Percentiles rank a stretch among this genome's conserved stretches.
Evolutionary conservation across 148 eudicot species (phyloP).

Genomic region (Persicaria tinctoria): DNA sequence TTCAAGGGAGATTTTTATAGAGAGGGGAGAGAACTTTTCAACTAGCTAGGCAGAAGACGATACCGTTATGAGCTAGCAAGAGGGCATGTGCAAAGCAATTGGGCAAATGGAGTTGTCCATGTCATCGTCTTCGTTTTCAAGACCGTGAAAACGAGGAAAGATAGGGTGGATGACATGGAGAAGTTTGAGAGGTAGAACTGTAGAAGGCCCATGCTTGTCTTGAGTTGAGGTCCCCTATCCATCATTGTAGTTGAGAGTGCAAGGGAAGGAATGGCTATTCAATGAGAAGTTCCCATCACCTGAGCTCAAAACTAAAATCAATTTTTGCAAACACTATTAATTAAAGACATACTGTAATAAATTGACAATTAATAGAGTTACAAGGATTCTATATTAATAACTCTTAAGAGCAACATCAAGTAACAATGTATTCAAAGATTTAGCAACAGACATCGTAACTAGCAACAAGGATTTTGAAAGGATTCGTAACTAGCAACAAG

Average conservation of each 20-base stretch:
- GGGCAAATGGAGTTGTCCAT: constrained; percentile 5
- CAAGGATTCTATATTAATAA: not conserved
- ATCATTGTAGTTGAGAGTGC: not conserved
- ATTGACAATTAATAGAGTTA: not conserved
- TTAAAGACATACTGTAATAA: not conserved
- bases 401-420: too few relatives aligned
- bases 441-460: not conserved
- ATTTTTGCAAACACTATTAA: not conserved
- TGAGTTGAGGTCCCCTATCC: constrained; percentile 7
- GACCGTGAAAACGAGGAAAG: not conserved
- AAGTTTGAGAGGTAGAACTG: not conserved
- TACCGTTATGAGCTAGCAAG: not conserved
- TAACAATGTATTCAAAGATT: too few relatives aligned
- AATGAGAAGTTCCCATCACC: not conserved
- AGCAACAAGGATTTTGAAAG: not conserved
- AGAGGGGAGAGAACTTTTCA: not conserved
- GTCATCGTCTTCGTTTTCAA: not conserved
- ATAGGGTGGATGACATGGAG: constrained; percentile 3
- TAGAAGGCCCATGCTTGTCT: not conserved
- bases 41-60: too few relatives aligned
- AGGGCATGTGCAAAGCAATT: constrained; percentile 1
- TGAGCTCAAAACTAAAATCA: not conserved
- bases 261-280: not conserved
- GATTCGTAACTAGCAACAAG: too few relatives aligned
- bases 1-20: constrained; percentile 1